Conservation (phyloP, 2,329 filamentous ascomycete genomes). For the Penicillium sp. region DNA sequence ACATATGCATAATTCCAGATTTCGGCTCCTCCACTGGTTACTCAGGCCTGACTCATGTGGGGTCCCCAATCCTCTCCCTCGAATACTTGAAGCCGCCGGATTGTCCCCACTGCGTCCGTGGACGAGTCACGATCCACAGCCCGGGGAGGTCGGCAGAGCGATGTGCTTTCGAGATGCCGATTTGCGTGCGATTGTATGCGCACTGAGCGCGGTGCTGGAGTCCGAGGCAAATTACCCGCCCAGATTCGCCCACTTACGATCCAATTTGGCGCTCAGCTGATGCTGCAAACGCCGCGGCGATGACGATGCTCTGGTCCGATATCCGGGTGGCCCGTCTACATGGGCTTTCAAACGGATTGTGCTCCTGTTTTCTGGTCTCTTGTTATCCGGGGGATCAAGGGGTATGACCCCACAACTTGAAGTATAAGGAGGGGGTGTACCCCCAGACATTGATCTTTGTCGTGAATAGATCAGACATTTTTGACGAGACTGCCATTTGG, state of each 20-base stretch:
- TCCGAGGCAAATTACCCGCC: neutral
- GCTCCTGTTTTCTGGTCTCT: neutral
- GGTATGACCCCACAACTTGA: constrained; percentile 15
- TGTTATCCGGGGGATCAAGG: neutral
- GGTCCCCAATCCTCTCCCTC: constrained; percentile 20
- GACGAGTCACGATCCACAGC: constrained; percentile 11
- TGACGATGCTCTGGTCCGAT: neutral
- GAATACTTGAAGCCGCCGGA: neutral
- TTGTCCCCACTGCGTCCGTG: neutral
- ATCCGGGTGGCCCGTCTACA: neutral
- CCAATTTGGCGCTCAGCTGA: constrained; percentile 3
- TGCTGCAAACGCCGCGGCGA: constrained; percentile 10
- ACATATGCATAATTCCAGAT: neutral
- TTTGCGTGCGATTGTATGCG: constrained; percentile 4
- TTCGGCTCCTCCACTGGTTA: constrained; percentile 27
- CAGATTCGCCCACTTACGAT: neutral
- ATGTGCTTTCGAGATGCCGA: constrained; percentile 31
- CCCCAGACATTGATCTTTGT: too few species aligned
- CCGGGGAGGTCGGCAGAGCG: constrained; percentile 31
- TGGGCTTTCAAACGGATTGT: neutral
- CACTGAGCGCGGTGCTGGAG: neutral
- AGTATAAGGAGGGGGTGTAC: constrained; percentile 1
- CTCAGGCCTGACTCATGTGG: constrained; percentile 42
- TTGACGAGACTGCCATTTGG: neutral
- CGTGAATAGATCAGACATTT: neutral